Evolutionary conservation across 1,284 basidiomycete species (phyloP).

Genomic region (Irpex sp.): DNA sequence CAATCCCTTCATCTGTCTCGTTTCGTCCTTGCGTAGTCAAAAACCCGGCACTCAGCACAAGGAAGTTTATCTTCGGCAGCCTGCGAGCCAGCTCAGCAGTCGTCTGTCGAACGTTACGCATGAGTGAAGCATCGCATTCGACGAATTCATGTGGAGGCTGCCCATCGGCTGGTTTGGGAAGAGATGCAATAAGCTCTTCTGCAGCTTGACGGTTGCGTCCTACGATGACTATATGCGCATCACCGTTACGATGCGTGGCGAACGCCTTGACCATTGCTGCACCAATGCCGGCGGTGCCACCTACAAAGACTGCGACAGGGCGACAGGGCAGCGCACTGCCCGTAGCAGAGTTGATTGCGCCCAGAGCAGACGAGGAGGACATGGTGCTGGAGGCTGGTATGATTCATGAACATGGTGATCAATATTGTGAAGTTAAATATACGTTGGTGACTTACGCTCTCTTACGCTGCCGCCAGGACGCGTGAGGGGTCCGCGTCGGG

Average conservation of each 20-base stretch:
- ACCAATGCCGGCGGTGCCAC: slow-evolving; percentile 34
- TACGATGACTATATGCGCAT: slow-evolving; percentile 32
- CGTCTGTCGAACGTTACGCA: slow-evolving; percentile 29
- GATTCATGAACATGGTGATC: background rate
- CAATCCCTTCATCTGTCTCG: slow-evolving; percentile 27
- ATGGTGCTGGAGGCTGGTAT: background rate
- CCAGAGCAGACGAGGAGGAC: background rate
- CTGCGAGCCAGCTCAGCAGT: slow-evolving; percentile 22
- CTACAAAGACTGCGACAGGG: slow-evolving; percentile 33
- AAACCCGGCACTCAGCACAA: slow-evolving; percentile 31
- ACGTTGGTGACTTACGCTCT: background rate
- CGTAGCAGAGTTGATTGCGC: background rate
- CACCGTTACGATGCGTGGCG: slow-evolving; percentile 28
- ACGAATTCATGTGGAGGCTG: slow-evolving; percentile 32
- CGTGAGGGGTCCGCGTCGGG: too few species aligned
- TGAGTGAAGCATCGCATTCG: slow-evolving; percentile 32
- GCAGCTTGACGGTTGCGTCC: slow-evolving; percentile 34
- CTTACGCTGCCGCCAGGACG: background rate
- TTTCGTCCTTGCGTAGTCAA: slow-evolving; percentile 26
- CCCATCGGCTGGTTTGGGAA: slow-evolving; percentile 22
- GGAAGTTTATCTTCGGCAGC: slow-evolving; percentile 32
- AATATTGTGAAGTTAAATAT: background rate
- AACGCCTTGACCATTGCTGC: slow-evolving; percentile 29
- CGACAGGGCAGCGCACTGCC: slow-evolving; percentile 11
- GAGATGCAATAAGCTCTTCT: slow-evolving; percentile 31